Conservation (phyloP, 805 yeast species). For the Candida sphagnicola region DNA sequence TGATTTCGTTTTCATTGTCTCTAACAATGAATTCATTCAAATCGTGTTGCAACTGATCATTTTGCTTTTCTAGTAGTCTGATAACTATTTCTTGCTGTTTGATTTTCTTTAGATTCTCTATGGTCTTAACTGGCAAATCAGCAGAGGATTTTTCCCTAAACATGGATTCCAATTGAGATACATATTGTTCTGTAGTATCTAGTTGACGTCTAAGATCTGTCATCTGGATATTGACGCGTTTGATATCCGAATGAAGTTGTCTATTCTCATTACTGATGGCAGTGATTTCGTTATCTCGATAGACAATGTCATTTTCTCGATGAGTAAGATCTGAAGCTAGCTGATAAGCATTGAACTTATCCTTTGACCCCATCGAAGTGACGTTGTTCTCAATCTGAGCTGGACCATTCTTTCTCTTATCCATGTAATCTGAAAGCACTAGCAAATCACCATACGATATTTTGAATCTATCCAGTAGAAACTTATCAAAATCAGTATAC, state of each 20-base stretch:
- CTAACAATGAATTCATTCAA: slow-evolving; percentile 10
- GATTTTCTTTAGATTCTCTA: slow-evolving; percentile 3
- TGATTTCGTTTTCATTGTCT: slow-evolving; percentile 9
- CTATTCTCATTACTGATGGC: slow-evolving; percentile 10
- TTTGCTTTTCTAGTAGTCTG: slow-evolving; percentile 1
- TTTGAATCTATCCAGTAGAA: slow-evolving; percentile 20
- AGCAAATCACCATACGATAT: slow-evolving; percentile 8
- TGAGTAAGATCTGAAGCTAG: slow-evolving; percentile 1
- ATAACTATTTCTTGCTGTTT: slow-evolving; percentile 1
- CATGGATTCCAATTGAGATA: slow-evolving; percentile 12
- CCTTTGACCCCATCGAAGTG: background rate
- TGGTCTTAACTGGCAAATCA: slow-evolving; percentile 1
- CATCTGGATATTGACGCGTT: slow-evolving; percentile 6
- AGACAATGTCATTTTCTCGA: slow-evolving; percentile 11
- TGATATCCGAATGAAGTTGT: slow-evolving; percentile 4
- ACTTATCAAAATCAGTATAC: slow-evolving; percentile 14
- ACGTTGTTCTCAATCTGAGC: too few species aligned
- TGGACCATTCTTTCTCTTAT: too few species aligned
- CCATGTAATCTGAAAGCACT: background rate
- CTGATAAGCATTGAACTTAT: background rate
- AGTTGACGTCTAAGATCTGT: slow-evolving; percentile 16
- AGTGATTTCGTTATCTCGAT: slow-evolving; percentile 12
- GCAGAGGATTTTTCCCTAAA: slow-evolving; percentile 2
- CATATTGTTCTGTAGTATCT: slow-evolving; percentile 13
- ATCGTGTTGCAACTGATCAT: slow-evolving; percentile 13